These are phyloP conservation scores for Hypoxylon rickii DNA, from an alignment of 495 filamentous ascomycete genomes.

Conservation along the genomic window DNA sequence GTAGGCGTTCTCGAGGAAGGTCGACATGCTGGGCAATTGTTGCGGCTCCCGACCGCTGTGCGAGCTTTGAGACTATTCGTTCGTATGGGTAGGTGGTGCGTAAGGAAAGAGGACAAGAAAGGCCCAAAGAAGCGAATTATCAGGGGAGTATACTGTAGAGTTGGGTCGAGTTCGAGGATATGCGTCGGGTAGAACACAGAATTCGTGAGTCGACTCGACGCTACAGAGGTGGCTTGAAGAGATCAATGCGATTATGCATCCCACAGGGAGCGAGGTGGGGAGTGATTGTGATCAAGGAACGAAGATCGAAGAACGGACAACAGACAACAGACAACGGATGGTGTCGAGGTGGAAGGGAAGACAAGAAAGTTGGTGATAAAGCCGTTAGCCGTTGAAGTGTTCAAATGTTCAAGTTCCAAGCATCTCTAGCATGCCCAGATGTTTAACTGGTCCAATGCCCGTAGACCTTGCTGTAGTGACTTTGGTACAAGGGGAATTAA, in stretches of 20 bases:
- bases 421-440: no score
- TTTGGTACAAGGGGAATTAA: background rate
- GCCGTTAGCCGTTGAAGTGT: no score
- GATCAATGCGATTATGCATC: slow-evolving; percentile 33
- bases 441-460: slow-evolving; percentile 20
- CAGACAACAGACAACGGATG: no score
- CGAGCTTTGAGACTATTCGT: slow-evolving; percentile 11
- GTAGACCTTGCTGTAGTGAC: background rate
- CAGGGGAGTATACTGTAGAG: slow-evolving; percentile 2
- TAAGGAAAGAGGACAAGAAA: background rate
- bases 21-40: slow-evolving; percentile 74
- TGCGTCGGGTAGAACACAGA: no score
- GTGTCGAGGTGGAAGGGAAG: slow-evolving; percentile 8
- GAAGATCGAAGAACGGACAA: slow-evolving; percentile 7
- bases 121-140: background rate
- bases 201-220: slow-evolving; percentile 22
- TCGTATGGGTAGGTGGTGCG: no score
- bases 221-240: slow-evolving; percentile 23
- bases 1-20: slow-evolving; percentile 90
- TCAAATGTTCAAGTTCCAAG: no score
- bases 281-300: background rate
- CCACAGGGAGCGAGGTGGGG: slow-evolving; percentile 13
- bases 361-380: slow-evolving; percentile 17
- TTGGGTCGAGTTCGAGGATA: background rate
- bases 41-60: slow-evolving; percentile 39